phyloP scores from a whole-genome alignment of 805 yeast species.

The Ogataea glucozyma region DNA sequence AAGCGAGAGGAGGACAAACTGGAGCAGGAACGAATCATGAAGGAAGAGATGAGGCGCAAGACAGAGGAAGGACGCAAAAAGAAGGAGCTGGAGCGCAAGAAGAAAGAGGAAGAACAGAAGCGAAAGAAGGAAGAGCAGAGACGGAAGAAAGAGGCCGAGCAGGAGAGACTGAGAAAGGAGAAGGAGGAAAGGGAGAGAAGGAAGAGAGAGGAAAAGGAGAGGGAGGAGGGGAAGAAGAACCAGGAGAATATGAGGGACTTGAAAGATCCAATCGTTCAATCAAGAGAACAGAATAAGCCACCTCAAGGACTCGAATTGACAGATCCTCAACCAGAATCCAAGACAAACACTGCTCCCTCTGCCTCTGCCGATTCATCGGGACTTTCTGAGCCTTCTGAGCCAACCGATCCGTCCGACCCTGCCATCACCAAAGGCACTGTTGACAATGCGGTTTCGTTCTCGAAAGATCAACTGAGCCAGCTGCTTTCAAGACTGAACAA shows the following conservation, averaged over 20 bases:
- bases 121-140: conserved; percentile 43
- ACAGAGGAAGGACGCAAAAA: conserved; percentile 49
- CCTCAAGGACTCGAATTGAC: too few relatives aligned
- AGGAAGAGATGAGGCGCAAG: conserved; percentile 43
- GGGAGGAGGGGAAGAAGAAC: conserved; percentile 34
- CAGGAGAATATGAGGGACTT: too few relatives aligned
- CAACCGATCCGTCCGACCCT: neutral
- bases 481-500: conserved; percentile 17
- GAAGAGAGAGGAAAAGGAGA: conserved; percentile 35
- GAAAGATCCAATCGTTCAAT: too few relatives aligned
- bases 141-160: conserved; percentile 41
- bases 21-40: conserved; percentile 43
- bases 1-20: conserved; percentile 56
- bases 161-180: conserved; percentile 38
- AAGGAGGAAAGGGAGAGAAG: conserved; percentile 42
- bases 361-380: conserved; percentile 6
- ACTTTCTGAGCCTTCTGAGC: too few relatives aligned
- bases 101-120: conserved; percentile 42
- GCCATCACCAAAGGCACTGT: conserved; percentile 30
- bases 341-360: too few relatives aligned
- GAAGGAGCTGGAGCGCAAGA: conserved; percentile 44
- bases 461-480: conserved; percentile 21
- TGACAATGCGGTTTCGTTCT: conserved; percentile 11
- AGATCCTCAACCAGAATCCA: too few relatives aligned
- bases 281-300: too few relatives aligned